Evolutionary conservation across 1,139 yeast genomes (phyloP).

Genomic region (Yamadazyma aaseri): DNA sequence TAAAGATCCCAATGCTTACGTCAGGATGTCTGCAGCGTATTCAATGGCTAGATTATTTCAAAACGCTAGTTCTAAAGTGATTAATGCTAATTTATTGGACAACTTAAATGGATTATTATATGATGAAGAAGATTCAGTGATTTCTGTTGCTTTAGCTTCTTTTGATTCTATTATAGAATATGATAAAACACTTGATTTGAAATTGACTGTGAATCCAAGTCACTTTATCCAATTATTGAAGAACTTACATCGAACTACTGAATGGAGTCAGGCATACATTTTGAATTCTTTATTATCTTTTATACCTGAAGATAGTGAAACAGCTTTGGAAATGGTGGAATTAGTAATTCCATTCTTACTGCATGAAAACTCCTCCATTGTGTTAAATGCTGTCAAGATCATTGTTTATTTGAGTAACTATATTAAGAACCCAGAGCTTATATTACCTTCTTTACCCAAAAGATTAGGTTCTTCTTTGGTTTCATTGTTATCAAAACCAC

Average conservation of each 20-base stretch:
- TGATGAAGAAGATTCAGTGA: constrained; percentile 61
- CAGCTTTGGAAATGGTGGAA: constrained; percentile 68
- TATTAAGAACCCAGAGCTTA: constrained; percentile 43
- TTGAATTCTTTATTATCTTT: constrained; percentile 66
- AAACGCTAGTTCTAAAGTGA: constrained; percentile 48
- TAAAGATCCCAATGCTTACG: constrained; percentile 54
- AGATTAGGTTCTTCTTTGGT: constrained; percentile 72
- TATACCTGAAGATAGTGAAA: constrained; percentile 67
- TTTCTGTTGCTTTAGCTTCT: constrained; percentile 72
- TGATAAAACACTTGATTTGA: constrained; percentile 45
- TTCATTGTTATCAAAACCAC: constrained; percentile 70
- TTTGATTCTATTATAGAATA: constrained; percentile 64
- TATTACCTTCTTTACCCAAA: constrained; percentile 52
- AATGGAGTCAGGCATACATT: constrained; percentile 80
- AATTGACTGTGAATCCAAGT: constrained; percentile 47
- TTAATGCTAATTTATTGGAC: constrained; percentile 47
- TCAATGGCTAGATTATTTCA: constrained; percentile 70
- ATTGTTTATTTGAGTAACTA: constrained; percentile 75
- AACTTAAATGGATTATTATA: constrained; percentile 57
- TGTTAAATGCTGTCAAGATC: constrained; percentile 70
- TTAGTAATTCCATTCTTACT: constrained; percentile 71
- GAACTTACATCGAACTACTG: constrained; percentile 57
- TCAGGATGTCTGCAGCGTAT: constrained; percentile 69
- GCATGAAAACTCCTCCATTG: constrained; percentile 82
- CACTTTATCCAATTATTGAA: constrained; percentile 52